Percentiles rank a stretch among this genome's conserved stretches.
Conservation (phyloP, 257 asterid genomes). For the Jacaranda copaia region DNA sequence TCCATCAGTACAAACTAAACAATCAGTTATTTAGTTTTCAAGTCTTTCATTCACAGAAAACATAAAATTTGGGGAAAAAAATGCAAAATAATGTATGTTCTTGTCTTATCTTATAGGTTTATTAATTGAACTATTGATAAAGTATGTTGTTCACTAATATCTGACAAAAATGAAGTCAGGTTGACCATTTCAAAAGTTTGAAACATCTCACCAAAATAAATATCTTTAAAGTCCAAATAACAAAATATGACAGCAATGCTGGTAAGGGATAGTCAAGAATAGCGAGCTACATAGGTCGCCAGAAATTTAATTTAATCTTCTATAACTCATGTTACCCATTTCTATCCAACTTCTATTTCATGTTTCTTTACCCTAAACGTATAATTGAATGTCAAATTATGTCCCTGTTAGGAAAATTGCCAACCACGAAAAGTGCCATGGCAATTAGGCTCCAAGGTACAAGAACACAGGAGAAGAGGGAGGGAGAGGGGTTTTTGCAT, state of each 20-base stretch:
- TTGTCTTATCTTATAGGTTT: not conserved
- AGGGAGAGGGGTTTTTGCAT: not conserved
- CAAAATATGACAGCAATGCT: not conserved
- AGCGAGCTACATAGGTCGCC: not conserved
- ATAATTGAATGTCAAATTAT: not conserved
- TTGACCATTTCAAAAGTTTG: not conserved
- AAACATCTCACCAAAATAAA: not conserved
- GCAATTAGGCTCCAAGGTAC: not conserved
- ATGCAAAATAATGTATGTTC: not conserved
- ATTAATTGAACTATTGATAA: not conserved
- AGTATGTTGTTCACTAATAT: not conserved
- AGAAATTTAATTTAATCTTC: conserved; percentile 1
- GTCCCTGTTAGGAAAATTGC: not conserved
- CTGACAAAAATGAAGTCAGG: not conserved
- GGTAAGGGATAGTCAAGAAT: not conserved
- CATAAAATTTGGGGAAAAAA: not conserved
- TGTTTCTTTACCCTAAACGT: conserved; percentile 7
- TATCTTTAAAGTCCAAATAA: not conserved
- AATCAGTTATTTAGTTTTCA: not conserved
- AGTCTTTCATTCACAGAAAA: not conserved
- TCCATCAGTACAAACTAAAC: not conserved
- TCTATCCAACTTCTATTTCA: not conserved
- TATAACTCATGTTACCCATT: conserved; percentile 2
- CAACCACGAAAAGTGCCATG: not conserved
- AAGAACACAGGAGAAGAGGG: not conserved